Evolutionary conservation across 2,329 filamentous ascomycete species (phyloP), one percentile per base, ranked within the genome.

Genomic region (Colletotrichum sp.): DNA sequence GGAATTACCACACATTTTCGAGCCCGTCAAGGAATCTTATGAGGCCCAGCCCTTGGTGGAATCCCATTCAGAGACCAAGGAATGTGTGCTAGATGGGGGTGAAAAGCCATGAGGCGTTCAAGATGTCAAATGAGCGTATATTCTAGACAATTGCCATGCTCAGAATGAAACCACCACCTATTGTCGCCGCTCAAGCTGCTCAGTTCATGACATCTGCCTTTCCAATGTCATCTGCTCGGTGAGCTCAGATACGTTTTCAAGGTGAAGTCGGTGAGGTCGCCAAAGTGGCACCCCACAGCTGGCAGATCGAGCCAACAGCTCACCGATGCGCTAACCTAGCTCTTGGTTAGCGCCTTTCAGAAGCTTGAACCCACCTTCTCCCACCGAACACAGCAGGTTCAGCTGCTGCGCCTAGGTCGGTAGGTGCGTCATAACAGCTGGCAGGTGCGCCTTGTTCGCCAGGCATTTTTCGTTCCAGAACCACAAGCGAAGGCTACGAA

Each of bases 341-440:
- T 43, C 58, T 8, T 16, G 30, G 26, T 12, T 36, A 56, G 28
- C 24, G 26, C 18, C 30, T 15, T 15, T 58, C 6, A 26, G 61
- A 60, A 66, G 61, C 61, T 66, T 3, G 24, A 10, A 6, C 43
- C 71, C 66, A 30, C 38, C 3, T 64, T 55, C 48, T 18, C 26
- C 24, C 18, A 58, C 3, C 24, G 8, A 28, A 15, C 16, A 60
- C 28, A 36, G 43, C 43, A 48, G 43, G 30, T 26, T 69, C 66
- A 69, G 34, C 55, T 60, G 34, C 55, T 60, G 30, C 48, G 28
- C 66, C 34, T 32, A 32, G 26, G 12, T 18, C 5, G 13, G 28
- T 3, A n/a, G 62, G 24, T 66, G 62, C 62, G 62, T 66, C 62
- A 66, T 66, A 67, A 68, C 55, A 52, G 70, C 55, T 68, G 69